phyloP scores from a whole-genome alignment of 2,329 filamentous ascomycete species.

The Xylariales sp. region DNA sequence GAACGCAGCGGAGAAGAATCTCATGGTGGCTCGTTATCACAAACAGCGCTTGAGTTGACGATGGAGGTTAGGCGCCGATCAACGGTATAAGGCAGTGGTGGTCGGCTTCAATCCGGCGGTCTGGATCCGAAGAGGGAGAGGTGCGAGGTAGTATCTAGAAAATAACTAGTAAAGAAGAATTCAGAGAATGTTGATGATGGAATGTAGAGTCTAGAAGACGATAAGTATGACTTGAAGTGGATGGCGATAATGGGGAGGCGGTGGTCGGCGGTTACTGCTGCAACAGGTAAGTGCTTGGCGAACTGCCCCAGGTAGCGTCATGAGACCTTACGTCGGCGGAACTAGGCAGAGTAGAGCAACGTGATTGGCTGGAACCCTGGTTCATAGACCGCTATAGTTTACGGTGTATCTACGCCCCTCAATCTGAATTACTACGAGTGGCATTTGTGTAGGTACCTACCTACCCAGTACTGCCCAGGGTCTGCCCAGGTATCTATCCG shows the following conservation, averaged over 20 bases:
- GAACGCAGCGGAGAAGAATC: constrained; percentile 57
- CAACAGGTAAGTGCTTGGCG: constrained; percentile 31
- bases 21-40: constrained; percentile 43
- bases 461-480: too few species aligned
- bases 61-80: neutral
- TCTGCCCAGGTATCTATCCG: too few species aligned
- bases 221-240: neutral
- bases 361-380: constrained; percentile 29
- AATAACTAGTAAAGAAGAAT: neutral
- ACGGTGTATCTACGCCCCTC: too few species aligned
- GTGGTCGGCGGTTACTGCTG: constrained; percentile 15
- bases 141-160: neutral
- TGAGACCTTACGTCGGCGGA: constrained; percentile 22
- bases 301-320: constrained; percentile 30
- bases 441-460: too few species aligned
- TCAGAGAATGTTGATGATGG: neutral
- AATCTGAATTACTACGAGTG: too few species aligned
- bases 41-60: neutral
- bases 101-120: constrained; percentile 4
- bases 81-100: neutral
- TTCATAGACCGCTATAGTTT: neutral
- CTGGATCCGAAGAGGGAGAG: neutral
- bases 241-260: constrained; percentile 30
- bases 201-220: neutral
- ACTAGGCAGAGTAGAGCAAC: neutral